phyloP scores from a whole-genome alignment of 2,329 filamentous ascomycete species.

The Cladosporium oxysporum region DNA sequence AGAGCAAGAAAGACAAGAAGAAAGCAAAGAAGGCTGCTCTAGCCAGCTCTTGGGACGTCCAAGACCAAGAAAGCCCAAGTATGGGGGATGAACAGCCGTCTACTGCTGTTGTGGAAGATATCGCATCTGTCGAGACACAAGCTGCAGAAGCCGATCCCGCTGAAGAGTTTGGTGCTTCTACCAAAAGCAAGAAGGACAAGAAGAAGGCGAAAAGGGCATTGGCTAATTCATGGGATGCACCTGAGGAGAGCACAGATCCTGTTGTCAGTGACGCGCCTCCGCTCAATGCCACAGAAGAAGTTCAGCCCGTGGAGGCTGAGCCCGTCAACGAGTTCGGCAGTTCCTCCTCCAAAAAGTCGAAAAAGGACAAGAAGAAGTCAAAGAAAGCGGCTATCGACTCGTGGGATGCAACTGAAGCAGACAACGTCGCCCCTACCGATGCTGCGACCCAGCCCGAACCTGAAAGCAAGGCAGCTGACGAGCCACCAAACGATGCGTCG shows the following conservation, averaged over 20 bases:
- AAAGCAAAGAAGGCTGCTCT: conserved; percentile 34
- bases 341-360: conserved; percentile 32
- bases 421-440: neutral
- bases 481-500: neutral
- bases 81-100: neutral
- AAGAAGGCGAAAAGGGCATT: conserved; percentile 38
- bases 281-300: neutral
- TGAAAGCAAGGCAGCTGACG: neutral
- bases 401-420: neutral
- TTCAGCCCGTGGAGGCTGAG: conserved; percentile 1
- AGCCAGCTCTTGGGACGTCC: neutral
- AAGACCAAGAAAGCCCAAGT: neutral
- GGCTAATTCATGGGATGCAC: neutral
- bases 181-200: conserved; percentile 46
- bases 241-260: neutral
- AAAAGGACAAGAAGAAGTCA: conserved; percentile 48
- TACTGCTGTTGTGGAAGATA: neutral
- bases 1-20: conserved; percentile 47
- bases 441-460: neutral
- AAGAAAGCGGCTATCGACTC: conserved; percentile 21
- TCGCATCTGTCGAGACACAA: neutral
- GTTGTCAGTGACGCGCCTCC: neutral
- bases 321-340: conserved; percentile 21
- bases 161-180: conserved; percentile 20
- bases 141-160: neutral